Conservation (phyloP, 179 eudicot genomes). For the Beta lomatogona region DNA sequence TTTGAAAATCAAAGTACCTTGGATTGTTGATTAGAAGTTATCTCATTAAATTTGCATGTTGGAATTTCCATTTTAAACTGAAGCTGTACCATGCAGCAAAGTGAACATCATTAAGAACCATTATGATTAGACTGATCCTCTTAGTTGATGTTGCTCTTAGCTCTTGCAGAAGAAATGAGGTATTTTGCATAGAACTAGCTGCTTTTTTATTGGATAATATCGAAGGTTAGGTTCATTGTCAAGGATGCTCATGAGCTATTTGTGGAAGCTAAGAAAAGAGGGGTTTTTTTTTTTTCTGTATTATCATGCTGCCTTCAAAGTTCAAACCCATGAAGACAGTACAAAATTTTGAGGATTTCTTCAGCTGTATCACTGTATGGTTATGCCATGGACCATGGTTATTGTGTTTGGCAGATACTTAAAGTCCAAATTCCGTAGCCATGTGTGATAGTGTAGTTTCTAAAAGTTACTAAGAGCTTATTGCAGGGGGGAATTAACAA, state of each 20-base stretch:
- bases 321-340: too few relatives aligned
- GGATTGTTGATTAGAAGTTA: background rate
- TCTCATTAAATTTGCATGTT: background rate
- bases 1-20: background rate
- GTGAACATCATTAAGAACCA: background rate
- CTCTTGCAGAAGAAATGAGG: background rate
- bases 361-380: background rate
- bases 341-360: background rate
- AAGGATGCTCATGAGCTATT: background rate
- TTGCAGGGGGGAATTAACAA: background rate
- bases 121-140: background rate
- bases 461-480: background rate
- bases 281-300: background rate
- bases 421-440: background rate
- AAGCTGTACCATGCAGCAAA: background rate
- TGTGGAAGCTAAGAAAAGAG: background rate
- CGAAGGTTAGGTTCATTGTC: background rate
- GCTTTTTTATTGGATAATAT: background rate
- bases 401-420: background rate
- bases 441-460: background rate
- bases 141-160: background rate
- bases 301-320: too few relatives aligned
- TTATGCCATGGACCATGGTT: background rate
- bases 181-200: background rate
- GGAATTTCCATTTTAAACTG: background rate